Evolutionary conservation across 2,329 filamentous ascomycete species (phyloP).

Genomic region (Penicillium thymicola): DNA sequence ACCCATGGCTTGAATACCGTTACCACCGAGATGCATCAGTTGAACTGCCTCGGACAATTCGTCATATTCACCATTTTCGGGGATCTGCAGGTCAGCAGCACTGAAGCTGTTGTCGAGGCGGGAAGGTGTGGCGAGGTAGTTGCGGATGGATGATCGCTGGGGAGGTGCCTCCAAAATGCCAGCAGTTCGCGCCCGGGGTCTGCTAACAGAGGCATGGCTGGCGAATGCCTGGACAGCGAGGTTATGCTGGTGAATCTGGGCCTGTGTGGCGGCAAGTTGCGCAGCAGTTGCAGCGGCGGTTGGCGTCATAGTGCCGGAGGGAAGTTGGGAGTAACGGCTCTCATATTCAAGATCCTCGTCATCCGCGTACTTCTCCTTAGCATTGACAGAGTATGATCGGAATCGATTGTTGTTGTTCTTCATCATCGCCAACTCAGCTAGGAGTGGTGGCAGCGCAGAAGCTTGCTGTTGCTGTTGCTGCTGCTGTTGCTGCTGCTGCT

Average conservation of each 20-base stretch:
- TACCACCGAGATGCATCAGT: slow-evolving; percentile 62
- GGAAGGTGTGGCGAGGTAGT: slow-evolving; percentile 73
- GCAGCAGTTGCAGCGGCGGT: slow-evolving; percentile 55
- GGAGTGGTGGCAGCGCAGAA: slow-evolving; percentile 57
- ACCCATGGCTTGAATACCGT: slow-evolving; percentile 51
- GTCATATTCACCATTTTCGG: slow-evolving; percentile 74
- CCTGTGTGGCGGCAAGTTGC: slow-evolving; percentile 60
- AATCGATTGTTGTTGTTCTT: slow-evolving; percentile 85
- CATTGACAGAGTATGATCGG: slow-evolving; percentile 96
- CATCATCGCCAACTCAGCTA: slow-evolving; percentile 71
- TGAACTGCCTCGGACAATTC: slow-evolving; percentile 79
- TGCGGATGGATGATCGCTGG: slow-evolving; percentile 61
- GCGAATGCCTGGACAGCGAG: slow-evolving; percentile 89
- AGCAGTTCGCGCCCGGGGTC: slow-evolving; percentile 85
- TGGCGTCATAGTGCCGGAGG: slow-evolving; percentile 60
- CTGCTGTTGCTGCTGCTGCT: slow-evolving; percentile 50
- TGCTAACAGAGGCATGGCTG: slow-evolving; percentile 73
- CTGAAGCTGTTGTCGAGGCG: slow-evolving; percentile 73
- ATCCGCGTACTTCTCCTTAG: slow-evolving; percentile 94
- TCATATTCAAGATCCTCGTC: slow-evolving; percentile 77
- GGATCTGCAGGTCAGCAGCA: slow-evolving; percentile 69
- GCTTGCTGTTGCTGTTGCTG: slow-evolving; percentile 31
- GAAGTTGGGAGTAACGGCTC: slow-evolving; percentile 54
- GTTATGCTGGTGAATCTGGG: slow-evolving; percentile 81
- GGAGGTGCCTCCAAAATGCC: slow-evolving; percentile 80